Conservation (phyloP, 2,329 filamentous ascomycete species). For the Fusarium papillatum region DNA sequence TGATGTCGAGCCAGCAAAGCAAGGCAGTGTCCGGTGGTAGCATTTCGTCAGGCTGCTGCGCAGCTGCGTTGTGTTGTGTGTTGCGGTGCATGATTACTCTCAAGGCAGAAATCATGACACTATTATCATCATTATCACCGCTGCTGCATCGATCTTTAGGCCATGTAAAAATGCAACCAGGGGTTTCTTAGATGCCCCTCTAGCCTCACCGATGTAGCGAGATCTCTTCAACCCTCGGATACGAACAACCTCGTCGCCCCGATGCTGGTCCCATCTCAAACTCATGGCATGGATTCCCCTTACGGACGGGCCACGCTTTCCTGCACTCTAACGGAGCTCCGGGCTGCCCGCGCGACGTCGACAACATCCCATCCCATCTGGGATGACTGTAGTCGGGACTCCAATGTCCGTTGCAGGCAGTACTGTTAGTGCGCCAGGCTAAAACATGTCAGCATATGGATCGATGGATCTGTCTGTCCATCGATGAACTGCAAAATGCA, state of each 20-base stretch:
- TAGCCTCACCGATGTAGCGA: constrained; percentile 18
- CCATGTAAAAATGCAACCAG: constrained; percentile 7
- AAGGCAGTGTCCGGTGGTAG: constrained; percentile 16
- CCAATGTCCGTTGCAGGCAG: background rate
- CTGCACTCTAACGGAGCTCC: constrained; percentile 40
- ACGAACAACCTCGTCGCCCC: constrained; percentile 16
- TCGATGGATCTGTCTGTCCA: constrained; percentile 11
- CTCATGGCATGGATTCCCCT: constrained; percentile 36
- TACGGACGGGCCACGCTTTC: constrained; percentile 31
- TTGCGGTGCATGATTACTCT: constrained; percentile 8
- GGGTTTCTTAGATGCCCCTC: constrained; percentile 22
- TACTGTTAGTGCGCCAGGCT: constrained; percentile 32
- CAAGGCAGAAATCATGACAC: constrained; percentile 37
- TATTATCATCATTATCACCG: constrained; percentile 11
- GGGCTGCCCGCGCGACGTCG: constrained; percentile 34
- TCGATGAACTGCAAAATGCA: constrained; percentile 26
- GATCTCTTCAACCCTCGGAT: constrained; percentile 15
- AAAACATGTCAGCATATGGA: constrained; percentile 19
- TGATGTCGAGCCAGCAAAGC: constrained; percentile 26
- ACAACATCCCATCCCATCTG: constrained; percentile 38
- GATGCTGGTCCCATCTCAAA: constrained; percentile 28
- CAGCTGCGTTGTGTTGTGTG: background rate
- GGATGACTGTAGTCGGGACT: constrained; percentile 13
- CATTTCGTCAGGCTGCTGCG: constrained; percentile 3
- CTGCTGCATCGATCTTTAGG: constrained; percentile 20